Base-by-base conservation (phyloP, 1,284 basidiomycete species). In the Testicularia cyperi region DNA sequence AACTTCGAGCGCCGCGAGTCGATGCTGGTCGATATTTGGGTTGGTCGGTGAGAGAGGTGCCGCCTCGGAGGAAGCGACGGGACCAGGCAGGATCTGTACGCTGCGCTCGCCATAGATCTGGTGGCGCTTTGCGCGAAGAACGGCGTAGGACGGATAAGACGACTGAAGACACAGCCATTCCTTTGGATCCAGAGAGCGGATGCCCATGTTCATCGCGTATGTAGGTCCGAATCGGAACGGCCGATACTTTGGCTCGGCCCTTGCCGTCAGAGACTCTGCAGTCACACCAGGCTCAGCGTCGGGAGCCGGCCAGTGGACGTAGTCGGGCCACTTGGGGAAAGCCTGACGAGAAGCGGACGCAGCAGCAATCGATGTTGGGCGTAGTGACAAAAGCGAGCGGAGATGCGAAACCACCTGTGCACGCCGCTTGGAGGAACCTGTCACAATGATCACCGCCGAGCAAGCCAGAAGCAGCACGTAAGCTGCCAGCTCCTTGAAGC, bases 201-300 rank as follows among this genome's bases (percentile, higher is more conserved):
- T 38, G 13, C 53, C 53, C 53, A 57, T 48, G 18, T 44, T 47
- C 4, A 54, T n/a, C n/a, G n/a, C n/a, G n/a, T n/a, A n/a, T n/a
- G n/a, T n/a, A n/a, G n/a, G n/a, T n/a, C n/a, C n/a, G n/a, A n/a
- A n/a, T n/a, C n/a, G n/a, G n/a, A n/a, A n/a, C n/a, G n/a, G n/a
- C n/a, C n/a, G n/a, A n/a, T n/a, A n/a, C n/a, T n/a, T n/a, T n/a
- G n/a, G n/a, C n/a, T n/a, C n/a, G n/a, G n/a, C n/a, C n/a, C n/a
- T n/a, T n/a, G n/a, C n/a, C 10, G 26, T 10, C 26, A 27, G 26
- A 27, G 26, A 10, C 26, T 9, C 9, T 9, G n/a, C 26, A 9
- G 26, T 27, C 26, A 27, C 26, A 10, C n/a, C 26, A 10, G 26
- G 26, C n/a, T 10, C 10, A 9, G 26, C 9, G 9, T 27, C 26